Conservation (phyloP, 1,139 yeast genomes). For the Taphrina betulina region DNA sequence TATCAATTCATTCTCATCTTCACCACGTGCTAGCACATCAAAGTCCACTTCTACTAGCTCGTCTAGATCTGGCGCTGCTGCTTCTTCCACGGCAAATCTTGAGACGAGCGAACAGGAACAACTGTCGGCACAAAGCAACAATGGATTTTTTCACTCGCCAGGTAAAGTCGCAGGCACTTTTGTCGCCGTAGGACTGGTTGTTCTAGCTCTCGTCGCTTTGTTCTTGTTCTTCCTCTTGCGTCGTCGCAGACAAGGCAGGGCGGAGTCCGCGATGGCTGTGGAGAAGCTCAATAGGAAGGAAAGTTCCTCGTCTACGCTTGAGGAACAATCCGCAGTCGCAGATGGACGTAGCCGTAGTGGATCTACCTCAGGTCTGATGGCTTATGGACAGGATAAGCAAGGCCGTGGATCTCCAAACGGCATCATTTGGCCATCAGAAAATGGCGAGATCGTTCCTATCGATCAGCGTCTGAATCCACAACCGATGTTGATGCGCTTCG, state of each 20-base stretch:
- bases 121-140: slow-evolving; percentile 2
- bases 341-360: slow-evolving; percentile 33
- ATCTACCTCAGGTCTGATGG: slow-evolving; percentile 27
- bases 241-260: slow-evolving; percentile 39
- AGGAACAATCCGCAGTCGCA: slow-evolving; percentile 27
- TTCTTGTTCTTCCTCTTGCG: slow-evolving; percentile 41
- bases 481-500: slow-evolving; percentile 57
- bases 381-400: slow-evolving; percentile 23
- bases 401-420: slow-evolving; percentile 6
- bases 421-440: slow-evolving; percentile 27
- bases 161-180: slow-evolving; percentile 76
- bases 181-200: slow-evolving; percentile 64
- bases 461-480: slow-evolving; percentile 71
- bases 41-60: slow-evolving; percentile 36
- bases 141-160: slow-evolving; percentile 52
- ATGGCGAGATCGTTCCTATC: slow-evolving; percentile 42
- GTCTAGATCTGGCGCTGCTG: slow-evolving; percentile 19
- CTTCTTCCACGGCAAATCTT: slow-evolving; percentile 32
- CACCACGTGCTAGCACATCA: slow-evolving; percentile 37
- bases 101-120: neutral
- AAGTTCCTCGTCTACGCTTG: slow-evolving; percentile 23
- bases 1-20: too few species aligned
- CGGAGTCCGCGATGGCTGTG: slow-evolving; percentile 38
- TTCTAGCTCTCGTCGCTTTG: slow-evolving; percentile 47
- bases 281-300: slow-evolving; percentile 33